These are phyloP conservation scores for Oryza longistaminata DNA, from an alignment of 176 grass and related monocot genomes.

Conservation along the genomic window DNA sequence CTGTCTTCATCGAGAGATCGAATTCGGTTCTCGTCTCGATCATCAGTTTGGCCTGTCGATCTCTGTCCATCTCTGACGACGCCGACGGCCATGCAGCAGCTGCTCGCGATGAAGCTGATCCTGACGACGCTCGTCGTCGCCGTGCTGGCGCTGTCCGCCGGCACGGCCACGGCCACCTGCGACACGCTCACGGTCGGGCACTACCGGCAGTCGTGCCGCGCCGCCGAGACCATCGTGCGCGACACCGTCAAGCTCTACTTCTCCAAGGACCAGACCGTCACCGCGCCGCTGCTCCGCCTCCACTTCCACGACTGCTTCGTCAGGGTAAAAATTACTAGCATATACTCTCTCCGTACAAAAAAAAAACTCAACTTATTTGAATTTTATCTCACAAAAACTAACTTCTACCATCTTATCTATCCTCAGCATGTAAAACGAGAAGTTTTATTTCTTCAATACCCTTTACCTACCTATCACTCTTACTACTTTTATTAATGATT, in stretches of 20 bases:
- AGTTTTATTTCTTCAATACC: no score
- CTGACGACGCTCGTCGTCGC: neutral
- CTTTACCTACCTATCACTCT: no score
- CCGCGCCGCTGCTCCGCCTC: neutral
- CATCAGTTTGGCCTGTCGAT: neutral
- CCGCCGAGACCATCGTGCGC: neutral
- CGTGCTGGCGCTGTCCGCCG: neutral
- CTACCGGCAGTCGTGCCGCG: neutral
- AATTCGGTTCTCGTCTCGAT: neutral
- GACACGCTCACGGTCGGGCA: neutral
- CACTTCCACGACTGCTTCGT: neutral
- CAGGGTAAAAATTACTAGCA: neutral
- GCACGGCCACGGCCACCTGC: neutral
- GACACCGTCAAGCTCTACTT: neutral
- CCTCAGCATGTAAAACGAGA: no score
- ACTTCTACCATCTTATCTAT: no score
- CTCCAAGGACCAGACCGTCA: neutral
- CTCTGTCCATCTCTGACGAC: neutral
- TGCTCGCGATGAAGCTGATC: neutral
- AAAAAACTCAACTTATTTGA: no score
- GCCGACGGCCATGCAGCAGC: neutral
- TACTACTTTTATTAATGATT: no score
- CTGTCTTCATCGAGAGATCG: neutral
- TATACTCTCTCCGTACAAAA: no score
- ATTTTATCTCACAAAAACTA: no score